Percentiles rank a stretch among this genome's conserved stretches.
Evolutionary conservation across 805 yeast species (phyloP).

Genomic region (Saccharomyces mikatae): DNA sequence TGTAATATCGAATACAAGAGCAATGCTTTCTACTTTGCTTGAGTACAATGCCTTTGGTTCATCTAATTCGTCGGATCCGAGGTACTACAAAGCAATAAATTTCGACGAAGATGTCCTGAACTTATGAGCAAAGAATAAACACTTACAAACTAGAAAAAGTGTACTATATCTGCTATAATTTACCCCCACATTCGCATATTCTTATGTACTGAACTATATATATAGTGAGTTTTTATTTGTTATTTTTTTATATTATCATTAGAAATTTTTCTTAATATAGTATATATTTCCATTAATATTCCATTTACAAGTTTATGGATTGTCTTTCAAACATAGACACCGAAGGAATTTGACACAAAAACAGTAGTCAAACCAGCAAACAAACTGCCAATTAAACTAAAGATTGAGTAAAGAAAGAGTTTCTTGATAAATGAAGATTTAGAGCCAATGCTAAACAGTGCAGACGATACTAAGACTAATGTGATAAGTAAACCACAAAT

Average conservation of each 20-base stretch:
- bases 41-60: background rate
- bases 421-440: conserved; percentile 12
- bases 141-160: background rate
- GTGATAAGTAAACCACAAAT: conserved; percentile 14
- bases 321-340: conserved; percentile 34
- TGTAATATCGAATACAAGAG: conserved; percentile 35
- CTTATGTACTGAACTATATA: background rate
- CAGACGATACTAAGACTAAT: conserved; percentile 12
- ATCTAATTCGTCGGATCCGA: conserved; percentile 7
- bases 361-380: conserved; percentile 36
- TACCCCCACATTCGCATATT: background rate
- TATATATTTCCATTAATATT: background rate
- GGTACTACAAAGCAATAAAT: conserved; percentile 34
- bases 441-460: conserved; percentile 12
- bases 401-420: conserved; percentile 13
- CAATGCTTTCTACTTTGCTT: conserved; percentile 29
- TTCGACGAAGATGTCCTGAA: conserved; percentile 40
- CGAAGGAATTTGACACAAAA: conserved; percentile 37
- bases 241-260: background rate
- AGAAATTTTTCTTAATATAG: background rate
- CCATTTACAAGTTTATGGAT: background rate
- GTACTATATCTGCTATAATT: background rate
- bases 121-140: conserved; percentile 6
- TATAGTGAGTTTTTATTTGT: background rate
- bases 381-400: conserved; percentile 30